Conservation (phyloP, 768 basidiomycete species). For the Agrocybe chaxingu region DNA sequence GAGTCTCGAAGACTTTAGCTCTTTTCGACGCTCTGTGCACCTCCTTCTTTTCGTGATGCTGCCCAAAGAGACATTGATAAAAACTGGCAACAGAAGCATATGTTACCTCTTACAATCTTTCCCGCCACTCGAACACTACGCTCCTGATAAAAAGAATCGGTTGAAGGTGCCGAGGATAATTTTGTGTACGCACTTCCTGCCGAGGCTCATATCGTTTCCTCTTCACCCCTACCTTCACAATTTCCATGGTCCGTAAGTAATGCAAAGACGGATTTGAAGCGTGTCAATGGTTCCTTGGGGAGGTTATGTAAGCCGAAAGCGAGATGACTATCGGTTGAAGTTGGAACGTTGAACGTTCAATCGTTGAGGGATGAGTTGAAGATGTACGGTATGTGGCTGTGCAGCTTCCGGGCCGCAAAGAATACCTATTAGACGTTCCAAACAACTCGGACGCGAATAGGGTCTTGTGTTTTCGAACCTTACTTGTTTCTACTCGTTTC, state of each 20-base stretch:
- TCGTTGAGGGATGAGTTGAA: too few species aligned
- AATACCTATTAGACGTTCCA: too few species aligned
- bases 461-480: too few species aligned
- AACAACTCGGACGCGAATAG: too few species aligned
- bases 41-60: slow-evolving; percentile 78
- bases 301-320: too few species aligned
- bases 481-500: not conserved
- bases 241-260: too few species aligned
- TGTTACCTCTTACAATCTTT: slow-evolving; percentile 47
- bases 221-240: slow-evolving; percentile 26
- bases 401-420: too few species aligned
- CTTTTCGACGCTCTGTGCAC: slow-evolving; percentile 77
- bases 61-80: slow-evolving; percentile 9
- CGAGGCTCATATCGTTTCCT: slow-evolving; percentile 38
- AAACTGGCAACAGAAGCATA: not conserved
- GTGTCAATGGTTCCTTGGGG: too few species aligned
- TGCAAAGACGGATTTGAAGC: too few species aligned
- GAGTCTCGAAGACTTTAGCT: slow-evolving; percentile 76
- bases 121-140: slow-evolving; percentile 40
- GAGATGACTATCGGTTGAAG: too few species aligned
- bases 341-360: too few species aligned
- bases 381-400: too few species aligned
- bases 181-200: slow-evolving; percentile 25
- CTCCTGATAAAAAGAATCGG: slow-evolving; percentile 29
- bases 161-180: not conserved